Evolutionary conservation across 257 asterid species (phyloP), one percentile per base, ranked within the genome.

Genomic region (Solanum sejunctum): DNA sequence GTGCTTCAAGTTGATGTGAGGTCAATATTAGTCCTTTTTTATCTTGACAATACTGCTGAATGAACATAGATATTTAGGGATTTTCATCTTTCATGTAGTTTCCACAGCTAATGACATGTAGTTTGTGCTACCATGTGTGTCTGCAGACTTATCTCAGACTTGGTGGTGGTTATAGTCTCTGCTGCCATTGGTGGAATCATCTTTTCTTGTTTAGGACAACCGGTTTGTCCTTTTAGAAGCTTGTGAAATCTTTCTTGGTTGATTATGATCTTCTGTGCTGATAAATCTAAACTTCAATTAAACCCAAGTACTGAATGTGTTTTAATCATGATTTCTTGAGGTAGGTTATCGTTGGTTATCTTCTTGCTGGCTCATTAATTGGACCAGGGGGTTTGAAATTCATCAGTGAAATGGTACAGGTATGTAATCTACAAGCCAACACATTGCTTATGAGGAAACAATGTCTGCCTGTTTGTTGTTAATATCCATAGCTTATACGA

Each of bases 321-420:
- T 51, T 49, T 66, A 85, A 82, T 57, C 69, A 81, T 86, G 82
- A 43, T 85, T 84, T 36, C 70, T 47, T 89, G 60, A 83, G 80
- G 54, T 86, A 96, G 99, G 96, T 94, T 78, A 96, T 96, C 56
- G 98, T 94, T 57, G 99, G 99, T 66, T 96, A 96, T 90, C 97
- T 96, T 87, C 96, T 96, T 84, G 99, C 99, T 15, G 99, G 99
- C 85, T 96, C 99, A 56, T 64, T 96, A 73, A 91, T 96, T 90
- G 99, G 99, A 88, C 99, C 99, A 66, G 99, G 99, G 87, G 99
- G 99, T 88, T 89, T 96, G 84, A 93, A 94, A 84, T 92, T 92
- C 87, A 94, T 96, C 85, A 92, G 92, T 85, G 98, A 96, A 92
- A 92, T 96, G 96, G 99, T 96, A 61, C 99, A 96, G 96, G 99